Conservation (phyloP, 129 eudicot genomes). For the Flaveria linearis region DNA sequence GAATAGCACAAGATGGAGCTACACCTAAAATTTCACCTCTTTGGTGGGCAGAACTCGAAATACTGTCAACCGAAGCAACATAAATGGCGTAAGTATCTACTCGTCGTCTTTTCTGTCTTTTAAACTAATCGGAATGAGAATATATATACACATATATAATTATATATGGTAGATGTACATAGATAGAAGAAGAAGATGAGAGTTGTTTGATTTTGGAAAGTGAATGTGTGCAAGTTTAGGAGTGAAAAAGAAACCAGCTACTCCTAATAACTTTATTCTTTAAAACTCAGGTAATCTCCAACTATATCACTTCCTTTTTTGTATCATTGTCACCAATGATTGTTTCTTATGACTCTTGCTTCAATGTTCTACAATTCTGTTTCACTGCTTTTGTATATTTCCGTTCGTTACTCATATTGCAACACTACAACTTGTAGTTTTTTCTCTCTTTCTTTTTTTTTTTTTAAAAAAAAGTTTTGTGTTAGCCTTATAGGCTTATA, state of each 20-base stretch:
- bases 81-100: constrained; percentile 31
- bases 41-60: constrained; percentile 97
- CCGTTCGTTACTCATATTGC: not conserved
- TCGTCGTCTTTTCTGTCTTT: constrained; percentile 22
- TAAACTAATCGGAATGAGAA: constrained; percentile 13
- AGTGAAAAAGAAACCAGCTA: constrained; percentile 14
- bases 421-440: not conserved
- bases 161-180: constrained; percentile 42
- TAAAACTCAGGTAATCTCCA: constrained; percentile 13
- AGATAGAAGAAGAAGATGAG: constrained; percentile 37
- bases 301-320: constrained; percentile 17
- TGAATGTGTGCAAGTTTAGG: constrained; percentile 29
- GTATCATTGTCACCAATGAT: constrained; percentile 22
- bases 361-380: constrained; percentile 3
- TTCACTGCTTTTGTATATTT: constrained; percentile 1
- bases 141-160: constrained; percentile 16
- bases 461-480: not conserved
- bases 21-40: constrained; percentile 82
- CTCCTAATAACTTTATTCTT: constrained; percentile 29
- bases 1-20: constrained; percentile 74
- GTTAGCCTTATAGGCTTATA: not conserved
- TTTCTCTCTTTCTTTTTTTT: not conserved
- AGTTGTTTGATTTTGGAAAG: constrained; percentile 36
- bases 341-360: constrained; percentile 11
- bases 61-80: constrained; percentile 61